Conservation (phyloP, 176 grass and related monocot genomes). For the Zoysia pacifica region DNA sequence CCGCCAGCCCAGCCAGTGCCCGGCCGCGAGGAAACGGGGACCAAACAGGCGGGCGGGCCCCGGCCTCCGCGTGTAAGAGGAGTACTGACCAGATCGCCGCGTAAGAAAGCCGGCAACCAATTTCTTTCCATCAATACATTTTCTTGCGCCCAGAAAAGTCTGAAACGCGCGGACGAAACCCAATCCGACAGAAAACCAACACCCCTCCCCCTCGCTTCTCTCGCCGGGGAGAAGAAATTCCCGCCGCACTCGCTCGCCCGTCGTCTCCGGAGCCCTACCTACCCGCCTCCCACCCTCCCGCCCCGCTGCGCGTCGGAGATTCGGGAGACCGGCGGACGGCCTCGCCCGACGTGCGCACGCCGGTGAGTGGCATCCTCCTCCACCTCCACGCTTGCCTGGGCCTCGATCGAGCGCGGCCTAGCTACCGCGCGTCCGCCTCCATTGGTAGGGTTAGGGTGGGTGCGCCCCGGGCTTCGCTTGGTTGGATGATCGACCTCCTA, state of each 20-base stretch:
- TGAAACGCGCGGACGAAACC: constrained; percentile 22
- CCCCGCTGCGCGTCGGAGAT: not conserved
- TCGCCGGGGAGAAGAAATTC: constrained; percentile 5
- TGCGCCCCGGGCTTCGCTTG: not conserved
- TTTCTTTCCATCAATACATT: not conserved
- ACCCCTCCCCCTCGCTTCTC: not conserved
- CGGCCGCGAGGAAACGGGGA: not conserved
- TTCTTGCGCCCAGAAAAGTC: not conserved
- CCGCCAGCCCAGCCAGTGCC: no score
- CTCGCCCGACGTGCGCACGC: constrained; percentile 3
- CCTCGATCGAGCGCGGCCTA: not conserved
- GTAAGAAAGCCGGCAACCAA: not conserved
- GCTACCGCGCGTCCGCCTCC: not conserved
- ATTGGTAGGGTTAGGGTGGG: not conserved
- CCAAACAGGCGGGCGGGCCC: not conserved
- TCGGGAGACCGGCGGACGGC: not conserved
- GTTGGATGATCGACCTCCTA: not conserved
- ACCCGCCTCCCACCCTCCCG: not conserved
- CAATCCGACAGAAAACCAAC: constrained; percentile 14
- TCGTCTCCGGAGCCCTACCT: not conserved
- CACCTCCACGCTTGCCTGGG: not conserved
- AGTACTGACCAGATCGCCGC: not conserved
- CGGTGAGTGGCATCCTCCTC: constrained; percentile 21
- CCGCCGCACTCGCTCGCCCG: not conserved
- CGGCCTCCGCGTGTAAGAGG: not conserved